Conservation (phyloP, 306 rosid genomes). For the Styphnolobium japonicum region DNA sequence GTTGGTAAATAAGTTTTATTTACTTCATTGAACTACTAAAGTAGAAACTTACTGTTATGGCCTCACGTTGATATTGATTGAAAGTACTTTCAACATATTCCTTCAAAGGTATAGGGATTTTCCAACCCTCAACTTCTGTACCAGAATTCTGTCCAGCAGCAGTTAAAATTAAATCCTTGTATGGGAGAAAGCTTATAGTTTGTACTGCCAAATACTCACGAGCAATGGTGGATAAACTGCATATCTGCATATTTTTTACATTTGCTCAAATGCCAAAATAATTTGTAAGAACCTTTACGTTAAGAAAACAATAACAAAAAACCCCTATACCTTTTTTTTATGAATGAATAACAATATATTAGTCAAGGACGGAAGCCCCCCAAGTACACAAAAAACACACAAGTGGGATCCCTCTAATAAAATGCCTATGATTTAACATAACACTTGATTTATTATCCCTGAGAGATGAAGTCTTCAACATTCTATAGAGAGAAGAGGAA, state of each 20-base stretch:
- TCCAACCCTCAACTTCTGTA: slow-evolving; percentile 61
- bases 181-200: slow-evolving; percentile 65
- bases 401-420: not conserved
- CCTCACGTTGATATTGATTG: slow-evolving; percentile 78
- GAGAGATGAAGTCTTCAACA: not conserved
- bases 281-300: slow-evolving; percentile 14
- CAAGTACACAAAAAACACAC: not conserved
- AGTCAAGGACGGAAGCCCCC: not conserved
- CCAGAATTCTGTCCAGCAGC: slow-evolving; percentile 47
- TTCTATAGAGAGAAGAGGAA: not conserved
- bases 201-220: slow-evolving; percentile 79
- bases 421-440: not conserved
- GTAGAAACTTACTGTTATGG: slow-evolving; percentile 62
- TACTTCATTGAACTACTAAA: not conserved
- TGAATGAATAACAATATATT: not conserved
- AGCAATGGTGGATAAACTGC: slow-evolving; percentile 88
- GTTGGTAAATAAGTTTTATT: not conserved
- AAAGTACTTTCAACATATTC: slow-evolving; percentile 65
- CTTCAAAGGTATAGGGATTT: slow-evolving; percentile 66
- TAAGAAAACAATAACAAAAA: not conserved
- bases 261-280: slow-evolving; percentile 3
- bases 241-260: slow-evolving; percentile 53
- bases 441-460: not conserved
- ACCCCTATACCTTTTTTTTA: not conserved
- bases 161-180: slow-evolving; percentile 75